phyloP scores from a whole-genome alignment of 345 rosid species.

The Bruguiera sexangula region DNA sequence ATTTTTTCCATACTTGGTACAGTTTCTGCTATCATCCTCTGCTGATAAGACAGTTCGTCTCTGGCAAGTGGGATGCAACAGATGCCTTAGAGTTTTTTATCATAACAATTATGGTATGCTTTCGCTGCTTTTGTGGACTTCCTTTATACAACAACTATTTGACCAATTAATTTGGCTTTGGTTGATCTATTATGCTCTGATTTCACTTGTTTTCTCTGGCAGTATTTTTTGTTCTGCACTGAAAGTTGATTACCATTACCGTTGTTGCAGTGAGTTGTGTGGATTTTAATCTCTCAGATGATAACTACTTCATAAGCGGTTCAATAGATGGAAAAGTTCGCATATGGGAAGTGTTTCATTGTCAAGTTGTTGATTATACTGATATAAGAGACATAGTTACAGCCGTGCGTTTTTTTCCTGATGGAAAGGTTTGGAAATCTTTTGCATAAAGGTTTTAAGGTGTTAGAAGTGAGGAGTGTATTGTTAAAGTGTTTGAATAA shows the following conservation, averaged over 20 bases:
- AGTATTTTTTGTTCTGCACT: constrained; percentile 1
- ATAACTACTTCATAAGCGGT: constrained; percentile 60
- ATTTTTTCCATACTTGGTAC: constrained; percentile 21
- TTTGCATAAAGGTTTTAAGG: background rate
- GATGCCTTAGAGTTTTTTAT: constrained; percentile 26
- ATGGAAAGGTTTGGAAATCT: constrained; percentile 51
- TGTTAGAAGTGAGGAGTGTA: background rate
- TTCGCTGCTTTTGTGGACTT: constrained; percentile 5
- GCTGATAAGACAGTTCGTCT: constrained; percentile 27
- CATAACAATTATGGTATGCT: constrained; percentile 29
- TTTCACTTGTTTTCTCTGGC: background rate
- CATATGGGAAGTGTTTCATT: constrained; percentile 56
- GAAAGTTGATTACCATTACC: constrained; percentile 1
- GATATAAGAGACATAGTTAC: constrained; percentile 66
- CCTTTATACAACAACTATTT: background rate
- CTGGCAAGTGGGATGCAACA: constrained; percentile 30
- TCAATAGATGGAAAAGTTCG: constrained; percentile 72
- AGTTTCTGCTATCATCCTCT: constrained; percentile 29
- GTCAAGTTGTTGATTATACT: constrained; percentile 60
- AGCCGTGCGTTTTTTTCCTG: constrained; percentile 58
- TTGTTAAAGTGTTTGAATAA: background rate
- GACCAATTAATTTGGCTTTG: background rate
- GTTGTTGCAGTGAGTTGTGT: constrained; percentile 56
- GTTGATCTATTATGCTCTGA: background rate
- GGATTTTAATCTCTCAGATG: constrained; percentile 58